Base-by-base conservation (phyloP, 352 stramenopile genomes). In the Discostella stelligera region DNA sequence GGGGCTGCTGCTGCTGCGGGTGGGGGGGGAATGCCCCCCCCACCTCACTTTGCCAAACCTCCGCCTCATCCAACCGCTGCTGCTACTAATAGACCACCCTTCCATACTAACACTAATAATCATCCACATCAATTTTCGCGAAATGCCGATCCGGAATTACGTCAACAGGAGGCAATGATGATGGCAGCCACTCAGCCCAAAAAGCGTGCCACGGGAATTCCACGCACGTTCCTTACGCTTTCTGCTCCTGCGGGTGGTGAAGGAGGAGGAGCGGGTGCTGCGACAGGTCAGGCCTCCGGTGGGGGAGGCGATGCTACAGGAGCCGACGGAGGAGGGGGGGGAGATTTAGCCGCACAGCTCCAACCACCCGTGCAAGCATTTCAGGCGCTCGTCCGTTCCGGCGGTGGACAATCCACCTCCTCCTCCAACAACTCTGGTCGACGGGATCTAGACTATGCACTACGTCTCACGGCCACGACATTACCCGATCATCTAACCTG, bases 401-500 rank as follows among this genome's bases (percentile, higher is more conserved):
- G 73, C 49, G 87, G 87, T 37, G 87, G 82, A 37, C 80, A 83
- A 71, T 89, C 84, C 3, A 69, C 79, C 23, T 32, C 27, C 27
- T 32, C 27, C 27, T 50, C 62, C 16, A 27, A 60, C 21, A 74
- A 71, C 2, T 80, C 71, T 11, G 73, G 67, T 54, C 56, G 66
- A 14, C 54, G 74, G 23, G 79, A 89, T 72, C 77, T 92, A 16
- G 81, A 89, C 13, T 90, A 92, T 71, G 87, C 82, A 7, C 74
- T 91, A 11, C 90, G 89, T 65, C 48, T 92, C 14, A 92, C 85
- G 20, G 72, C 82, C 39, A 89, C 78, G 0, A 72, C 76, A 0
- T 72, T 92, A 32, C 87, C 87, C 3, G 85, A 92, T 11, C 81
- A 92, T 79, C 66, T 92, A 25, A 77, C 85, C 44, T 92, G 87